Base-by-base conservation (phyloP, 2,329 filamentous ascomycete species). In the Spiromastix sp. region DNA sequence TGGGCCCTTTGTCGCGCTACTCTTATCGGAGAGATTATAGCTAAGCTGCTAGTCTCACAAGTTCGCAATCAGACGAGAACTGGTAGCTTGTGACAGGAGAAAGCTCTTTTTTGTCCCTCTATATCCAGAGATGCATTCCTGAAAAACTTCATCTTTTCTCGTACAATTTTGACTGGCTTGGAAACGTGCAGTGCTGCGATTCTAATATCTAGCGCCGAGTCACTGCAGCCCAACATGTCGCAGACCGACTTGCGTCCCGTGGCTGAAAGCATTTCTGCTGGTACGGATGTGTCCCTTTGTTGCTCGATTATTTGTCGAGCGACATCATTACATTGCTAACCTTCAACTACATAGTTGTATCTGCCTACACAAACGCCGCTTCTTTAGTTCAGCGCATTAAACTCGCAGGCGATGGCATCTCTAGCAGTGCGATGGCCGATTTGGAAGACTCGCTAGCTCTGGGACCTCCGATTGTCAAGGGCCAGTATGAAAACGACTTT, bases 401-500 rank as follows among this genome's bases (percentile, higher is more conserved):
- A 31, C 30, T 31, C n/a, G 6, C 38, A 3, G 33, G 22, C 21
- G 19, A 29, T 21, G 20, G 16, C 13, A 18, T n/a, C 4, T n/a
- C n/a, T n/a, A n/a, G n/a, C n/a, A n/a, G n/a, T 28, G 29, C 31
- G n/a, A 9, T 41, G 6, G 28, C 27, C n/a, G 30, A 35, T 25
- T 47, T 64, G 16, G 51, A 61, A 33, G 43, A 43, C 27, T 63
- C 60, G 5, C 50, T 63, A 2, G 38, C 39, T 5, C 52, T 55
- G 2, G 59, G 59, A 13, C 52, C 49, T 2, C 41, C 44, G 2
- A 49, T 57, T n/a, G 51, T 64, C n/a, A 44, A 55, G 22, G 49
- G 44, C 11, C 55, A 57, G 36, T 63, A 57, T 45, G 54, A 61
- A 4, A 45, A 43, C 7, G 51, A 59, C 18, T 42, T 49, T 19